Evolutionary conservation across 192 early-diverging fungal genomes (phyloP), one percentile per base, ranked within the genome.

Genomic region (Coemansia sp.): DNA sequence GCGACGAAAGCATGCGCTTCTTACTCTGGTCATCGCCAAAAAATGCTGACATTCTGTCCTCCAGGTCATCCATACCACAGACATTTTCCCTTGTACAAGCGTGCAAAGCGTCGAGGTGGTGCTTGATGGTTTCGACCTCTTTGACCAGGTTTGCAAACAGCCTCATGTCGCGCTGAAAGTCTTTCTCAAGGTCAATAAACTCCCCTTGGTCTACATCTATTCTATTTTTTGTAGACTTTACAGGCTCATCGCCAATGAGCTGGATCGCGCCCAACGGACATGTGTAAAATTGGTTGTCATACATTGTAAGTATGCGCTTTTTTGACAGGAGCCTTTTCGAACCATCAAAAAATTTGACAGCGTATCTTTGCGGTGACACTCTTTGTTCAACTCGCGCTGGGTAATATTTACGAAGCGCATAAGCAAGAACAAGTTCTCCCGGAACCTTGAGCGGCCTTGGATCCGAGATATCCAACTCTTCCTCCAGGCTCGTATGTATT

Each of bases 301-400:
- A 83, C 66, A 75, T 71, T 55, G 76, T 83, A 16, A 72, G 56
- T 20, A 83, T 72, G 21, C 76, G 61, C 6, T 39, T 30, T 9
- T 76, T 44, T 52, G 43, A 63, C 18, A 74, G 43, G 12, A 62
- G 44, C 34, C 44, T n/a, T 34, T 30, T 63, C 14, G 24, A 51
- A 9, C 72, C 76, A 55, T 83, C 81, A 56, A 83, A 78, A 53
- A 78, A 83, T 66, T 69, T 60, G 10, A 83, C 60, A 6, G 23
- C 21, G 24, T 64, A 83, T 41, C 56, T 71, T n/a, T 63, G 66
- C 8, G 45, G 41, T 16, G 35, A 48, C 34, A 67, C 45, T 57
- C 58, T 68, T 5, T 66, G 45, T 15, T 69, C 12, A 4, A 83
- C 35, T 6, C 76, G 68, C 2, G 76, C 81, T 14, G 81, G 81